Conservation (phyloP, 352 stramenopile species). For the Stramenopiles sp. region DNA sequence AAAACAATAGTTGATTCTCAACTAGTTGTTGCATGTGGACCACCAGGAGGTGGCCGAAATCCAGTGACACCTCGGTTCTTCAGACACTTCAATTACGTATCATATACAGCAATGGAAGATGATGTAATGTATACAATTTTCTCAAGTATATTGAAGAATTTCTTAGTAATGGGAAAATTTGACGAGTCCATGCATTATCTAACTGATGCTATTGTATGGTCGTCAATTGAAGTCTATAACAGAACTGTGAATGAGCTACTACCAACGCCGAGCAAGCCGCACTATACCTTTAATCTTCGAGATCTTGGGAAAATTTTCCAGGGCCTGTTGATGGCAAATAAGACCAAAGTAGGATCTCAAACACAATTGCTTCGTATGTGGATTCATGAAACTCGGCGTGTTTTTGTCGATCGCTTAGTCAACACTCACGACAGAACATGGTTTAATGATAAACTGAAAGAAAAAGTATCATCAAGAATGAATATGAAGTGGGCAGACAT, state of each 20-base stretch:
- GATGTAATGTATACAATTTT: constrained; percentile 56
- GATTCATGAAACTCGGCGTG: constrained; percentile 56
- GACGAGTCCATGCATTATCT: background rate
- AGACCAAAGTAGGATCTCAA: constrained; percentile 24
- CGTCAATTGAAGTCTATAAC: constrained; percentile 53
- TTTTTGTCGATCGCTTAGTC: constrained; percentile 71
- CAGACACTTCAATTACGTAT: constrained; percentile 61
- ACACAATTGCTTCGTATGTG: constrained; percentile 39
- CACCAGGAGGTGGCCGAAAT: constrained; percentile 50
- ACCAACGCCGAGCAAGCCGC: constrained; percentile 58
- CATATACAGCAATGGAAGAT: constrained; percentile 46
- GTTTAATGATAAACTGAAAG: constrained; percentile 33
- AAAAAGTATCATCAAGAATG: constrained; percentile 20
- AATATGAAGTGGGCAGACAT: constrained; percentile 17
- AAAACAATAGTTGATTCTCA: constrained; percentile 51
- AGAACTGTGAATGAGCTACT: constrained; percentile 51
- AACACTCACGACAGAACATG: constrained; percentile 46
- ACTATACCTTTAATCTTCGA: constrained; percentile 76
- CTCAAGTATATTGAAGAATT: constrained; percentile 41
- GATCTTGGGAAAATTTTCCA: constrained; percentile 69
- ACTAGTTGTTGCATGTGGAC: constrained; percentile 53
- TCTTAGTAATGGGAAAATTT: constrained; percentile 23
- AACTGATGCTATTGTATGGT: constrained; percentile 31
- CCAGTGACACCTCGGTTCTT: constrained; percentile 47
- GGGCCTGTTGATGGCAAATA: constrained; percentile 41